Percentiles rank a stretch among this genome's conserved stretches.
These are phyloP conservation scores for Colletotrichum sp. DNA, from an alignment of 2,329 filamentous ascomycete genomes.

Conservation along the genomic window DNA sequence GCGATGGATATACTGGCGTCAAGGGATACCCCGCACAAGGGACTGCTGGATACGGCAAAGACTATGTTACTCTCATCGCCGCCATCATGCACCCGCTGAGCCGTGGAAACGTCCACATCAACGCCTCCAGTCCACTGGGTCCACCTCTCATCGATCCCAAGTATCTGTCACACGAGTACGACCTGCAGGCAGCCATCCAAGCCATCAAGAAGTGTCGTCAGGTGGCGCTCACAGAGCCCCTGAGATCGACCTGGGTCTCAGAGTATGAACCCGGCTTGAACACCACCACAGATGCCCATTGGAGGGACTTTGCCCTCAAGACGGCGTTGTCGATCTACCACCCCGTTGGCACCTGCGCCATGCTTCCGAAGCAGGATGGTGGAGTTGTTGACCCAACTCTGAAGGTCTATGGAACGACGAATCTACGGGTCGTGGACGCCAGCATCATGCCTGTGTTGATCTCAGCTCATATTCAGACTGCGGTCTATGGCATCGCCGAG, in stretches of 20 bases:
- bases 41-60: conserved; percentile 29
- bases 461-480: conserved; percentile 55
- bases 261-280: conserved; percentile 37
- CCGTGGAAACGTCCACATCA: conserved; percentile 36
- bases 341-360: conserved; percentile 48
- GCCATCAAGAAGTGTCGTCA: conserved; percentile 34
- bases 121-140: conserved; percentile 33
- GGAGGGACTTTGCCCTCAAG: conserved; percentile 20
- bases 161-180: conserved; percentile 26
- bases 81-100: conserved; percentile 35
- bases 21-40: conserved; percentile 36
- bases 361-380: conserved; percentile 48
- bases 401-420: conserved; percentile 51
- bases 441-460: conserved; percentile 53
- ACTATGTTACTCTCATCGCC: conserved; percentile 30
- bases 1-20: conserved; percentile 47
- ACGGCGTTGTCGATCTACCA: conserved; percentile 37
- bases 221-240: conserved; percentile 33
- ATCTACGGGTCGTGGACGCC: conserved; percentile 54
- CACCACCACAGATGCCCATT: conserved; percentile 21
- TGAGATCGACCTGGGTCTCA: conserved; percentile 30
- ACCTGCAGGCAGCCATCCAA: conserved; percentile 31
- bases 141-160: conserved; percentile 37
- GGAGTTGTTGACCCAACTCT: conserved; percentile 50
- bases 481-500: conserved; percentile 58